These are phyloP conservation scores for Pleurotus giganteus DNA, from an alignment of 768 basidiomycete species.

Conservation along the genomic window DNA sequence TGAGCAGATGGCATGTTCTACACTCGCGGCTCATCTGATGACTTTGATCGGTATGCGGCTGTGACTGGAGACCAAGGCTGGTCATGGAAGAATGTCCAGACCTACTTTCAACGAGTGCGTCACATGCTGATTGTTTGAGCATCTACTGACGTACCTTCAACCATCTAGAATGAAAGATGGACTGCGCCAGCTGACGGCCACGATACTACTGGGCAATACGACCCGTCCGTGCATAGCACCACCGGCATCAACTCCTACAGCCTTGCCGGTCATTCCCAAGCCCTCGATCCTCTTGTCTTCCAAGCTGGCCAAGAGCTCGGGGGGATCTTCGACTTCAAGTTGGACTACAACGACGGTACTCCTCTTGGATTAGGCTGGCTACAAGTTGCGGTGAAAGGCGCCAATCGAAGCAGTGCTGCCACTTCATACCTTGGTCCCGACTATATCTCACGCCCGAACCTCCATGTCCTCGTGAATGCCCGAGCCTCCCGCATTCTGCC, in stretches of 20 bases:
- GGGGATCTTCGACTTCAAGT: no score
- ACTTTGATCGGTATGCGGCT: conserved; percentile 16
- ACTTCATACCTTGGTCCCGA: conserved; percentile 25
- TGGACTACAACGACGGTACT: no score
- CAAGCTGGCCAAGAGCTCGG: no score
- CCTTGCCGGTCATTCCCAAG: no score
- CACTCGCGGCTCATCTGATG: conserved; percentile 23
- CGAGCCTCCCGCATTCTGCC: conserved; percentile 26
- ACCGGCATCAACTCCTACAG: no score
- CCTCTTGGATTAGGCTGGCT: conserved; percentile 18
- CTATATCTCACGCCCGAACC: conserved; percentile 23
- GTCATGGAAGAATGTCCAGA: conserved; percentile 25
- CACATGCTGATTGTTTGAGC: neutral
- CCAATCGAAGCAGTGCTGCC: conserved; percentile 28
- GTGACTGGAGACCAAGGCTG: conserved; percentile 26
- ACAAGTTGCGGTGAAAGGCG: conserved; percentile 23
- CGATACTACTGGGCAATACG: no score
- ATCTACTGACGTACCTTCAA: neutral
- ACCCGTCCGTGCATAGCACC: no score
- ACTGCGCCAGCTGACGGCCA: no score
- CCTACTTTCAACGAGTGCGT: conserved; percentile 22
- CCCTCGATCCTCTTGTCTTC: no score
- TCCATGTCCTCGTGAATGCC: conserved; percentile 28
- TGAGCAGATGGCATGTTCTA: conserved; percentile 25
- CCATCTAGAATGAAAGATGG: conserved; percentile 26